These are phyloP conservation scores for Geotrichum bryndzae DNA, from an alignment of 1,139 yeast genomes.

Conservation along the genomic window DNA sequence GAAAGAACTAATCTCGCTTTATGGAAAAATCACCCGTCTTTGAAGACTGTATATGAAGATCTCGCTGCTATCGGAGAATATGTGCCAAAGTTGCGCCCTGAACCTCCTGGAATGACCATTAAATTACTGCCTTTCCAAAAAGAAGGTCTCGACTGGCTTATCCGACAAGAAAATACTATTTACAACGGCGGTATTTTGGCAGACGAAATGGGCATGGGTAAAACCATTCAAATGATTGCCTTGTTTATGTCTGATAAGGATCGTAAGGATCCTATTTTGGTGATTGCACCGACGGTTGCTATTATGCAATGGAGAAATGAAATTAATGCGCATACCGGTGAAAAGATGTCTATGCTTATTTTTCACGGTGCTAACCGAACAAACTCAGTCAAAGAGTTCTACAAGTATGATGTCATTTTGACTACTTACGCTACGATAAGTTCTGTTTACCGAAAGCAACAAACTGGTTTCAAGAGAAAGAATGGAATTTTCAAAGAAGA, in stretches of 20 bases:
- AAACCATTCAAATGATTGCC: conserved; percentile 91
- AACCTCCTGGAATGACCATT: conserved; percentile 52
- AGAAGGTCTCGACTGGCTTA: conserved; percentile 89
- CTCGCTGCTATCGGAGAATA: conserved; percentile 40
- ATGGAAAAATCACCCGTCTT: conserved; percentile 70
- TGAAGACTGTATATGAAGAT: conserved; percentile 63
- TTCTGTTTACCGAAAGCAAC: conserved; percentile 76
- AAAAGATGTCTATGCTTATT: conserved; percentile 56
- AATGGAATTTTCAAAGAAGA: conserved; percentile 63
- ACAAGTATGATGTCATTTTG: conserved; percentile 68
- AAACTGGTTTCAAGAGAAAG: conserved; percentile 74
- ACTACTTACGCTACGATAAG: conserved; percentile 92
- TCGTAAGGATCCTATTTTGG: conserved; percentile 60
- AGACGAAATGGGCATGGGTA: conserved; percentile 99
- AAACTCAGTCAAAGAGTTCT: conserved; percentile 48
- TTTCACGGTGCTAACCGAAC: conserved; percentile 84
- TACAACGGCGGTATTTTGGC: conserved; percentile 93
- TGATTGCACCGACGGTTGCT: conserved; percentile 96
- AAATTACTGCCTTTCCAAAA: conserved; percentile 79
- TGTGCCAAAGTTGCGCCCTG: conserved; percentile 28
- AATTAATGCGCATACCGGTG: conserved; percentile 76
- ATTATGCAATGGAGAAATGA: conserved; percentile 96
- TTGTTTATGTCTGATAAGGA: conserved; percentile 70
- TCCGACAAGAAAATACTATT: conserved; percentile 69
- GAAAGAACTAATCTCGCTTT: conserved; percentile 48